Evolutionary conservation across 2,329 filamentous ascomycete species (phyloP).

Genomic region (Colletotrichum gloeosporioides): DNA sequence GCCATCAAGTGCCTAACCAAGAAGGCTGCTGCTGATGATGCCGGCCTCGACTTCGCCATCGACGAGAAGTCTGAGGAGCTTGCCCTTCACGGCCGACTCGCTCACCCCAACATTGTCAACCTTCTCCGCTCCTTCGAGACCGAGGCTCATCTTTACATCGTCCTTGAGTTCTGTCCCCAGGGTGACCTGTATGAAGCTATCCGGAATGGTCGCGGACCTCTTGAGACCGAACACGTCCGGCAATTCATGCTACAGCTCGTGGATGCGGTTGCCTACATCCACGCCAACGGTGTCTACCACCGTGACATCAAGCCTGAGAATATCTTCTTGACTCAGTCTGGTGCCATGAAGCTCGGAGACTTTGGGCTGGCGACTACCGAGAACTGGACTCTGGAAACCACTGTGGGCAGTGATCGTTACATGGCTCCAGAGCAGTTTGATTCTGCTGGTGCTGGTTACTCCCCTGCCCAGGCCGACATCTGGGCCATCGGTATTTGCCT

Average conservation of each 20-base stretch:
- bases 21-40: slow-evolving; percentile 66
- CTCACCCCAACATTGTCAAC: slow-evolving; percentile 93
- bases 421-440: slow-evolving; percentile 99
- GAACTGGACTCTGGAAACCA: slow-evolving; percentile 88
- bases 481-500: slow-evolving; percentile 98
- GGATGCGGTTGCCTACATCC: slow-evolving; percentile 87
- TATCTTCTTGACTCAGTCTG: slow-evolving; percentile 88
- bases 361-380: slow-evolving; percentile 93
- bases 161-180: slow-evolving; percentile 93
- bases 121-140: slow-evolving; percentile 92
- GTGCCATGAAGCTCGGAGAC: slow-evolving; percentile 94
- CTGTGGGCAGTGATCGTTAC: slow-evolving; percentile 96
- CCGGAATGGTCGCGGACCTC: slow-evolving; percentile 81
- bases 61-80: slow-evolving; percentile 87
- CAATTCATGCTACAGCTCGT: slow-evolving; percentile 97
- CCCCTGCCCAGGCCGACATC: slow-evolving; percentile 89
- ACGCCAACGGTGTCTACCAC: slow-evolving; percentile 90
- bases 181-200: slow-evolving; percentile 98
- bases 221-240: slow-evolving; percentile 95
- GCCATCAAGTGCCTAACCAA: slow-evolving; percentile 98
- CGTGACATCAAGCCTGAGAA: slow-evolving; percentile 99
- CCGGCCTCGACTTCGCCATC: slow-evolving; percentile 69
- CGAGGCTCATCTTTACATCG: slow-evolving; percentile 85
- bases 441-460: slow-evolving; percentile 85
- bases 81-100: slow-evolving; percentile 78